phyloP scores from a whole-genome alignment of 129 eudicot genomes.

The Ambrosia artemisiifolia region DNA sequence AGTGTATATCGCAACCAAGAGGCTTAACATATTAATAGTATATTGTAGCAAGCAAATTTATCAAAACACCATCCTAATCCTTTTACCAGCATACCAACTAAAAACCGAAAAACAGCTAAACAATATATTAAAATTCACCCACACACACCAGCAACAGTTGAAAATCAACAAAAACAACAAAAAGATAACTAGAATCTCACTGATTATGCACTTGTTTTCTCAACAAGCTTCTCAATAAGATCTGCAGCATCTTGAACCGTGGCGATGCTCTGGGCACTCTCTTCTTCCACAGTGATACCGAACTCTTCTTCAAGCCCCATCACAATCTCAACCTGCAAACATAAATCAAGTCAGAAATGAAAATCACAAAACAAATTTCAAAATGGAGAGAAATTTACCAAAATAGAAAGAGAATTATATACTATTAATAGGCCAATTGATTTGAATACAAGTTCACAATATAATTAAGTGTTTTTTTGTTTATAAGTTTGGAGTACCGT shows the following conservation, averaged over 20 bases:
- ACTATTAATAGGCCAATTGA: no score
- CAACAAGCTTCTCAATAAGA: conserved; percentile 46
- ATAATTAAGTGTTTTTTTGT: not conserved
- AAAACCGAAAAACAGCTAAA: not conserved
- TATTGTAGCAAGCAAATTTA: not conserved
- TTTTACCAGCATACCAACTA: conserved; percentile 13
- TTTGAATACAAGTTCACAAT: no score
- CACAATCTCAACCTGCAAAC: conserved; percentile 55
- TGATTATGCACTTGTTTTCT: conserved; percentile 25
- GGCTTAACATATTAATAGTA: not conserved
- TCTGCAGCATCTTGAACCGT: conserved; percentile 63
- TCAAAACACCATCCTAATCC: conserved; percentile 2
- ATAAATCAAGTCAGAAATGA: not conserved
- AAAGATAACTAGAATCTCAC: not conserved
- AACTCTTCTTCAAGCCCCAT: conserved; percentile 57
- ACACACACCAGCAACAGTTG: not conserved
- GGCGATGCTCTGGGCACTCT: conserved; percentile 45
- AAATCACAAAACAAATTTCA: not conserved
- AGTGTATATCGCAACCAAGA: no score
- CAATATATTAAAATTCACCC: not conserved
- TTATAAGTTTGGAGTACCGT: conserved; percentile 43
- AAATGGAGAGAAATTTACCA: not conserved
- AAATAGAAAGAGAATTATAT: not conserved
- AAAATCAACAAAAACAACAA: conserved; percentile 18
- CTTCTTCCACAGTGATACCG: conserved; percentile 51